Base-by-base conservation (phyloP, 208 protist genomes). In the Zelonia costaricensis region DNA sequence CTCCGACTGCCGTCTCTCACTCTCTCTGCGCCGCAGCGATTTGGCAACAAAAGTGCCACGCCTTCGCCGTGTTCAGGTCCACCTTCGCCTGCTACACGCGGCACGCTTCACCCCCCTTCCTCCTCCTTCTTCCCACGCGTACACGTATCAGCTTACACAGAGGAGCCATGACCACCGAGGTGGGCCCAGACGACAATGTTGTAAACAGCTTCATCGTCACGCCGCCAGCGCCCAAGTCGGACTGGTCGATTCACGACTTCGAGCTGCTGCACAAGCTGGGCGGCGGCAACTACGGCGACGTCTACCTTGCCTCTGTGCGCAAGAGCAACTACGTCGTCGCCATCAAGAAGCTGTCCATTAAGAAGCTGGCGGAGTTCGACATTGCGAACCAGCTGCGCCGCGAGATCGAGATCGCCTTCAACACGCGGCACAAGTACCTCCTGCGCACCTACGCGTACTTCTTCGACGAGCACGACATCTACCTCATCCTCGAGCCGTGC, bases 401-500 rank as follows among this genome's bases (percentile, higher is more conserved):
- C 22, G 98, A 99, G 75, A 98, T 99, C 58, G 99, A 99, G 72
- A 99, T 99, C 54, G 98, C 99, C 56, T 98, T 98, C 23, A 92
- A 99, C 85, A 86, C 99, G 15, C 89, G 98, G 13, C 98, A 99
- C 78, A 93, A 95, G 52, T 99, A 99, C 69, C 98, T 99, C 16
- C 78, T 99, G 36, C 91, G 98, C 30, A 82, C 99, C 30, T 99
- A 92, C 72, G 95, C 80, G 20, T 99, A 99, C 77, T 99, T 99
- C 60, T 98, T 98, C 67, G 98, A 99, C 75, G 76, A 96, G 22
- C 91, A 69, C 4, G 87, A 98, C 35, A 95, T 99, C 15, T 99
- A 99, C 75, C 85, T 99, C 7, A 98, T 99, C 40, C 75, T 99
- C 16, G 98, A 99, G 78, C 99, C 96, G 60, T 99, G 98, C 53